Base-by-base conservation (phyloP, 106 monocot genomes). In the Phalaenopsis aphrodite region DNA sequence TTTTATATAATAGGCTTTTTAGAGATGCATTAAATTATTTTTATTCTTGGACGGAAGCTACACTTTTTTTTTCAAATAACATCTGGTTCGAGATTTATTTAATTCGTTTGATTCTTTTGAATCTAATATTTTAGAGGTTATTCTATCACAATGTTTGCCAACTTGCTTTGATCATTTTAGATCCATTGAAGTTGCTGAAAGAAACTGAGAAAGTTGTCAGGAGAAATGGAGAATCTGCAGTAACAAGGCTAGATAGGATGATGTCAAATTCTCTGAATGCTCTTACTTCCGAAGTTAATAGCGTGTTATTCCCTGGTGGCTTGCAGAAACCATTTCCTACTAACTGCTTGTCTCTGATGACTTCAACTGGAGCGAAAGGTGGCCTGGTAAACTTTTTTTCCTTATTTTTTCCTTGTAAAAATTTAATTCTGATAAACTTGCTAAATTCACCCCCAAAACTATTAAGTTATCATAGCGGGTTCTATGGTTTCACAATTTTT, bases 271-370 rank as follows among this genome's bases (percentile, higher is more conserved):
- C 91, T 55, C 24, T 99, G 48, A 99, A 93, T 83, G 69, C 41
- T 48, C 41, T 99, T 43, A 94, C 98, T n/a, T 88, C 92, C 24
- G 85, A 87, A 37, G 85, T 93, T 55, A 99, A 94, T 82, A 82
- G 87, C 37, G 55, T 24, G 0, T 67, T 94, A 71, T 89, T 98
- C 85, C 98, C 94, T 56, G 46, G 74, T 46, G 94, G 98, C 42
- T 82, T 99, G 30, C 75, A 81, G 58, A 99, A 99, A 71, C 84
- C 86, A 36, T 99, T 94, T 80, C 86, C 84, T 24, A 81, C 43
- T 76, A 99, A 99, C 67, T 99, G 99, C 76, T 93, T 99, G 58
- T 91, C 95, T 83, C 88, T 99, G 45, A 99, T 99, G 99, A 95
- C 99, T 4, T 81, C 87, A 41, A 93, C 91, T 73, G 99, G 99